Conservation (phyloP, 306 rosid genomes). For the Fragaria nilgerrensis region DNA sequence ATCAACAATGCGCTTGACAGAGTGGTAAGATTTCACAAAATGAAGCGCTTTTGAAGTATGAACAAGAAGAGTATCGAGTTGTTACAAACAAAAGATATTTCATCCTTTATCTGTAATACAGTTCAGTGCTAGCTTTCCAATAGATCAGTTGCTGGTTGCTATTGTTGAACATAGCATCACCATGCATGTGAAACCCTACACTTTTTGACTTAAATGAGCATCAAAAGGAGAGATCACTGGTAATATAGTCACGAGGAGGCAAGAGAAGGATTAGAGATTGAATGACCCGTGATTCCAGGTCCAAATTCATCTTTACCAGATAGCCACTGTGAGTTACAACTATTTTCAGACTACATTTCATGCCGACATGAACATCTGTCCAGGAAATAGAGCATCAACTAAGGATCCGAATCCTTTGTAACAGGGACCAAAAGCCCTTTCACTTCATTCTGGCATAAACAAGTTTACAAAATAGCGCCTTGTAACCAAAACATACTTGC, state of each 20-base stretch:
- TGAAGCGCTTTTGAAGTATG: background rate
- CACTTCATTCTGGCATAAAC: background rate
- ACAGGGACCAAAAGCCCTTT: background rate
- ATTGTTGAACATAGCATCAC: background rate
- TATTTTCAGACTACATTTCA: background rate
- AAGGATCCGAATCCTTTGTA: background rate
- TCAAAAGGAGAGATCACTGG: slow-evolving; percentile 19
- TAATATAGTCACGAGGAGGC: slow-evolving; percentile 16
- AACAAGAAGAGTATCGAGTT: background rate
- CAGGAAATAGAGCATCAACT: background rate
- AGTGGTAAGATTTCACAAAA: background rate
- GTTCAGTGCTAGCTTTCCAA: background rate
- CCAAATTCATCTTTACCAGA: slow-evolving; percentile 14
- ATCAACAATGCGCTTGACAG: background rate
- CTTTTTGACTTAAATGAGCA: slow-evolving; percentile 35
- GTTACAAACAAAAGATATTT: background rate
- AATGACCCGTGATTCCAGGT: slow-evolving; percentile 31
- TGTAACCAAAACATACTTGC: background rate
- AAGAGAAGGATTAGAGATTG: slow-evolving; percentile 1
- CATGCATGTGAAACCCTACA: slow-evolving; percentile 30
- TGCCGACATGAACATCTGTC: slow-evolving; percentile 6
- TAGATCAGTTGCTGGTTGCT: background rate
- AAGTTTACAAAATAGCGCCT: background rate
- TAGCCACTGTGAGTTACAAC: background rate
- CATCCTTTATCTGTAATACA: background rate